phyloP scores from a whole-genome alignment of 1,284 basidiomycete genomes.

The Phlebopus sp. region DNA sequence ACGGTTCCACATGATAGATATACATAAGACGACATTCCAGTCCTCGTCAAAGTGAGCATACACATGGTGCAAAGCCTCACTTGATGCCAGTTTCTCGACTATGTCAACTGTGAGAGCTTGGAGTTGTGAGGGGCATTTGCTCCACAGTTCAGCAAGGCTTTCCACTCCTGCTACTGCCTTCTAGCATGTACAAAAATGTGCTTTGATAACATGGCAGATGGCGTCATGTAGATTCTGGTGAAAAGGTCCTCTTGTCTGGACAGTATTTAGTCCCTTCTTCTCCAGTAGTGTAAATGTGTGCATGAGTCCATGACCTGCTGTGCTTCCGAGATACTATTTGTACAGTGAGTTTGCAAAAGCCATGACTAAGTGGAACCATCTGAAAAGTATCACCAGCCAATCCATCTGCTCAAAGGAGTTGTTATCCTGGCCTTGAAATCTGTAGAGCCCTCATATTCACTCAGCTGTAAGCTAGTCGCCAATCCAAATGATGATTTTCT shows the following conservation, averaged over 20 bases:
- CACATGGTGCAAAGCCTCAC: slow-evolving; percentile 5
- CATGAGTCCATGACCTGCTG: slow-evolving; percentile 13
- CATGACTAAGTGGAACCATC: slow-evolving; percentile 22
- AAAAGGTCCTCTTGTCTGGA: no score
- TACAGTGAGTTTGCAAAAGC: slow-evolving; percentile 25
- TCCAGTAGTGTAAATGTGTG: slow-evolving; percentile 7
- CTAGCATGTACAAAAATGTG: background rate
- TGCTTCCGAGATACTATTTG: slow-evolving; percentile 31
- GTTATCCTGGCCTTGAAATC: slow-evolving; percentile 10
- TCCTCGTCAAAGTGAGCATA: no score
- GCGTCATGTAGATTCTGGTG: no score
- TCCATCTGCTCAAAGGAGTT: slow-evolving; percentile 20
- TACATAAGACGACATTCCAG: no score
- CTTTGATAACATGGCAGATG: no score
- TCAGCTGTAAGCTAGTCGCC: no score
- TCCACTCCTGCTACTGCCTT: background rate
- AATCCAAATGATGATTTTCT: no score
- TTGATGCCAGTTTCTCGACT: slow-evolving; percentile 7
- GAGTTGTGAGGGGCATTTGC: slow-evolving; percentile 6
- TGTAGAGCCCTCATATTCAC: no score
- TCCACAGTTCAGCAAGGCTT: slow-evolving; percentile 4
- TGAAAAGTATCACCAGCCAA: slow-evolving; percentile 16
- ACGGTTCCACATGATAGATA: no score
- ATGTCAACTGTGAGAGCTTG: slow-evolving; percentile 7
- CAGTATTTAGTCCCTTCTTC: slow-evolving; percentile 2